A percentile compares a stretch with the other conserved stretches of the same genome.
Conservation (phyloP, 495 filamentous ascomycete species). For the Xylaria sp. region DNA sequence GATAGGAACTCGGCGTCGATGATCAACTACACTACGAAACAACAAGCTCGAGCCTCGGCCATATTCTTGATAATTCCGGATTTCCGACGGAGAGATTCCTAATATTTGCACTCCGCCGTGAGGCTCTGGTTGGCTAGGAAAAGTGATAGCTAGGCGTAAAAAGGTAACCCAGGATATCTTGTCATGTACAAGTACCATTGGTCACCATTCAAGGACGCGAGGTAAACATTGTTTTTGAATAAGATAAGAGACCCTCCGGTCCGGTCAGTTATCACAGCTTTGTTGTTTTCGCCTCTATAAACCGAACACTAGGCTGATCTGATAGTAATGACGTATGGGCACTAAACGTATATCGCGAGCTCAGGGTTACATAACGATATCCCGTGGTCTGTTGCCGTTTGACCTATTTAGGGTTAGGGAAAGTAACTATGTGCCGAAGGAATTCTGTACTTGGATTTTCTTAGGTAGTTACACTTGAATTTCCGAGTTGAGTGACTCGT, state of each 20-base stretch:
- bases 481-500: background rate
- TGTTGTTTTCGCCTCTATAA: background rate
- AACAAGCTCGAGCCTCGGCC: background rate
- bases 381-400: background rate
- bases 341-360: background rate
- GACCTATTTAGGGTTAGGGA: background rate
- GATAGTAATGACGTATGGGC: background rate
- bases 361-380: background rate
- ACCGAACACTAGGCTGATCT: background rate
- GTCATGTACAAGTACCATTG: background rate
- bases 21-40: background rate
- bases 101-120: background rate
- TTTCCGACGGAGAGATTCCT: background rate
- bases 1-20: background rate
- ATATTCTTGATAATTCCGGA: background rate
- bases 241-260: background rate
- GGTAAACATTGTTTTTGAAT: background rate
- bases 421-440: background rate
- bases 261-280: background rate
- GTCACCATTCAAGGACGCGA: background rate
- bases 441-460: background rate
- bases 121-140: background rate
- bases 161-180: background rate
- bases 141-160: too few species aligned
- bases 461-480: background rate